These are phyloP conservation scores for Aspergillus proliferans DNA, from an alignment of 2,329 filamentous ascomycete genomes.

Conservation along the genomic window DNA sequence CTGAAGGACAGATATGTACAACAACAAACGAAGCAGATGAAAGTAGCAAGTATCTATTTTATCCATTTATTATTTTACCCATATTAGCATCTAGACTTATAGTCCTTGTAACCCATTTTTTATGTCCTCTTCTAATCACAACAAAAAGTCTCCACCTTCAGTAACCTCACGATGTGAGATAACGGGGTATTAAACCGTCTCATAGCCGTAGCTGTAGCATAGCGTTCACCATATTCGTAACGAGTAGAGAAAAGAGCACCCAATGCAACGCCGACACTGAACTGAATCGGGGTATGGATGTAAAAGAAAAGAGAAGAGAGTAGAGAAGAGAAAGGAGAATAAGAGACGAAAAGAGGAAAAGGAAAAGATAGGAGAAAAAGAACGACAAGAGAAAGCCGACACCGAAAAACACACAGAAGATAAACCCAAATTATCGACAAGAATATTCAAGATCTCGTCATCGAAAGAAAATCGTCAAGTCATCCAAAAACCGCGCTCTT, in stretches of 20 bases:
- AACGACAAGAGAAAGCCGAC: not conserved
- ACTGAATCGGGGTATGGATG: not conserved
- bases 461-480: no score
- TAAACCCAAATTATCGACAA: not conserved
- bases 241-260: not conserved
- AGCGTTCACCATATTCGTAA: not conserved
- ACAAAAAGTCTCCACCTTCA: no score
- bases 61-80: no score
- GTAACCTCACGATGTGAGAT: no score
- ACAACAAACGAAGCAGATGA: no score
- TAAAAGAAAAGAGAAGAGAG: not conserved
- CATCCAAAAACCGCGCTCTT: not conserved
- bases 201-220: not conserved
- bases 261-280: not conserved
- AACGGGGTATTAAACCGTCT: no score
- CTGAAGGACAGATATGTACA: no score
- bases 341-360: not conserved
- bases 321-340: not conserved
- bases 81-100: no score
- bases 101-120: no score
- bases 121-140: no score
- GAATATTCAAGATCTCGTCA: slow-evolving; percentile 2
- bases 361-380: not conserved
- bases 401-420: not conserved
- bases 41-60: no score